phyloP scores from a whole-genome alignment of 2,329 filamentous ascomycete species.

The Rhytidhysteron rufulum region DNA sequence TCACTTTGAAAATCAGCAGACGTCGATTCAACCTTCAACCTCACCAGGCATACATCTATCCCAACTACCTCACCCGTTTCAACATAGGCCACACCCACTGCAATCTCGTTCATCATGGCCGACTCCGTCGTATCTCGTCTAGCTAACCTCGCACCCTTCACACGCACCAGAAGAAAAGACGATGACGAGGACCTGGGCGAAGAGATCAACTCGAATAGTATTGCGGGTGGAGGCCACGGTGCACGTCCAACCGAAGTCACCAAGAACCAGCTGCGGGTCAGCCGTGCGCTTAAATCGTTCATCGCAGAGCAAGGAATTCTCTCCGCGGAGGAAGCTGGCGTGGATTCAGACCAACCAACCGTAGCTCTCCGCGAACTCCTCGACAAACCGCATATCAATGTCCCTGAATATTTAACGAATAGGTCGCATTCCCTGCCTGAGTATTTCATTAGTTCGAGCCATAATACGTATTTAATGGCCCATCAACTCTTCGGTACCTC shows the following conservation, averaged over 20 bases:
- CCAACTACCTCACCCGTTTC: no score
- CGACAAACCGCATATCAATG: conserved; percentile 54
- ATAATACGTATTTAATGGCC: conserved; percentile 69
- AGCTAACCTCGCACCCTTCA: no score
- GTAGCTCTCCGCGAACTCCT: conserved; percentile 50
- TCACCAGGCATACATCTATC: no score
- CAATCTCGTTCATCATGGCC: no score
- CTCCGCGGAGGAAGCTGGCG: conserved; percentile 44
- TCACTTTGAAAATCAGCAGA: no score
- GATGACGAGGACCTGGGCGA: conserved; percentile 55
- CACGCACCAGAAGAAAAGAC: no score
- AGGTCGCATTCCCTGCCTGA: conserved; percentile 60
- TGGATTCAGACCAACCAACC: conserved; percentile 45
- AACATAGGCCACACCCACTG: no score
- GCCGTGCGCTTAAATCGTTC: conserved; percentile 54
- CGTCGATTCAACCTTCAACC: no score
- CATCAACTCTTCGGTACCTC: conserved; percentile 66
- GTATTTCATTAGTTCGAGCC: conserved; percentile 69
- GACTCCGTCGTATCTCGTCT: no score
- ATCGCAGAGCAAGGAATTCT: conserved; percentile 53
- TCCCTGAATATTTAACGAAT: conserved; percentile 54
- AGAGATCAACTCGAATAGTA: conserved; percentile 44
- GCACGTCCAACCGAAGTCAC: conserved; percentile 46
- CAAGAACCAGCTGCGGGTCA: conserved; percentile 56
- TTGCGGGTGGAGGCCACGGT: conserved; percentile 60